Percentiles rank a stretch among this genome's conserved stretches.
These are phyloP conservation scores for Streptanthus diversifolius DNA, from an alignment of 345 rosid species.

Conservation along the genomic window DNA sequence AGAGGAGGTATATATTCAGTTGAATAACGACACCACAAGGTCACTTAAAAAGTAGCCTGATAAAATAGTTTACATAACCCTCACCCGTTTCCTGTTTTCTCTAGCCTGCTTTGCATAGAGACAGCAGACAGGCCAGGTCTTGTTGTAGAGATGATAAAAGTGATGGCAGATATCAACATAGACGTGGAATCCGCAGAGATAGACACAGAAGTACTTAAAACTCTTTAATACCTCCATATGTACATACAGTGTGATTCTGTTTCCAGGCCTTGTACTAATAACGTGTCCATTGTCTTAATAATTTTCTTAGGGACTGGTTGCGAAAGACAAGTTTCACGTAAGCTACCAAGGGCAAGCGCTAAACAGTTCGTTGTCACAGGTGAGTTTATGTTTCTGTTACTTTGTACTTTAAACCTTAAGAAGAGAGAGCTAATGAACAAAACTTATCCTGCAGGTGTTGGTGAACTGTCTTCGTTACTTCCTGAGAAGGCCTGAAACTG, in stretches of 20 bases:
- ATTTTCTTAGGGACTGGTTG: slow-evolving; percentile 67
- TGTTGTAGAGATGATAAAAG: slow-evolving; percentile 76
- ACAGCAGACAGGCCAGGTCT: slow-evolving; percentile 97
- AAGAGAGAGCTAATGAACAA: background rate
- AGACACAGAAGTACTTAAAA: slow-evolving; percentile 69
- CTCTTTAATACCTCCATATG: background rate
- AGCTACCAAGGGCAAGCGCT: slow-evolving; percentile 91
- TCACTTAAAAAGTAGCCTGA: background rate
- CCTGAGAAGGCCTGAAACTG: slow-evolving; percentile 91
- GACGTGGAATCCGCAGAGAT: slow-evolving; percentile 92
- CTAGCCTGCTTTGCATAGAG: slow-evolving; percentile 80
- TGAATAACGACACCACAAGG: background rate
- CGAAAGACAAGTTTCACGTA: slow-evolving; percentile 90
- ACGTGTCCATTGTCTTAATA: background rate
- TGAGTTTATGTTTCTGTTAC: slow-evolving; percentile 15
- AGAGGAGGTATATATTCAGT: slow-evolving; percentile 59
- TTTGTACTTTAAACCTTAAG: background rate
- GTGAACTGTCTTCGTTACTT: slow-evolving; percentile 82
- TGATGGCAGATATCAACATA: slow-evolving; percentile 74
- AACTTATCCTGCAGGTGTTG: slow-evolving; percentile 52
- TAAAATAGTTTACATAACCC: background rate
- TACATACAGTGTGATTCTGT: background rate
- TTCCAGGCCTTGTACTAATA: background rate
- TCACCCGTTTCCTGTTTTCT: background rate
- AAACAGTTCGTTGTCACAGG: slow-evolving; percentile 72